Conservation (phyloP, 2,329 filamentous ascomycete genomes). For the Fusarium tjaetaba region DNA sequence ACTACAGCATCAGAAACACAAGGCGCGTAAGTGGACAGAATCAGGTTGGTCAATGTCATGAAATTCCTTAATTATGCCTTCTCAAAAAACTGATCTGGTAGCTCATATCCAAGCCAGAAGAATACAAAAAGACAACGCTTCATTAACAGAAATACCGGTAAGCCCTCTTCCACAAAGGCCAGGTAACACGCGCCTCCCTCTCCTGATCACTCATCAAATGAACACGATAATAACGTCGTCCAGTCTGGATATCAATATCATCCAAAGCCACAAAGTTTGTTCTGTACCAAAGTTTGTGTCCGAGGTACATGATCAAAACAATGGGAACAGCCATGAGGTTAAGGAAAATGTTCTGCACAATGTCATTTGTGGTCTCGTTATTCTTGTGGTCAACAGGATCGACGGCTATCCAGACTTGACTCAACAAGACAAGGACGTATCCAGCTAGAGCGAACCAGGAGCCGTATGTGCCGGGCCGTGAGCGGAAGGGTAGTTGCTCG, state of each 20-base stretch:
- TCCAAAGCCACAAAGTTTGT: constrained; percentile 60
- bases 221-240: constrained; percentile 84
- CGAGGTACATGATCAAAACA: constrained; percentile 73
- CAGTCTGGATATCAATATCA: constrained; percentile 89
- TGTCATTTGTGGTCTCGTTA: constrained; percentile 50
- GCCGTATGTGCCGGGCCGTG: constrained; percentile 79
- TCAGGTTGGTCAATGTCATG: neutral
- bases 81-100: neutral
- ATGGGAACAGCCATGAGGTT: constrained; percentile 76
- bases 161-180: constrained; percentile 79
- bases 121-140: neutral
- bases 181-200: constrained; percentile 73
- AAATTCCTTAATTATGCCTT: neutral
- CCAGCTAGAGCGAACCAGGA: constrained; percentile 82
- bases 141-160: constrained; percentile 77
- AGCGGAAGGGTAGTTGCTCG: constrained; percentile 80
- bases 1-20: neutral
- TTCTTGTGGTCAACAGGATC: constrained; percentile 71
- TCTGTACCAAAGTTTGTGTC: constrained; percentile 78
- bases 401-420: constrained; percentile 88
- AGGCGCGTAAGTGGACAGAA: too few relatives aligned
- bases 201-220: constrained; percentile 82
- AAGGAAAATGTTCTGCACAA: constrained; percentile 75
- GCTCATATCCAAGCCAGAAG: neutral
- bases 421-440: constrained; percentile 78